These are phyloP conservation scores for Neurospora sp. DNA, from an alignment of 495 filamentous ascomycete genomes.

Conservation along the genomic window DNA sequence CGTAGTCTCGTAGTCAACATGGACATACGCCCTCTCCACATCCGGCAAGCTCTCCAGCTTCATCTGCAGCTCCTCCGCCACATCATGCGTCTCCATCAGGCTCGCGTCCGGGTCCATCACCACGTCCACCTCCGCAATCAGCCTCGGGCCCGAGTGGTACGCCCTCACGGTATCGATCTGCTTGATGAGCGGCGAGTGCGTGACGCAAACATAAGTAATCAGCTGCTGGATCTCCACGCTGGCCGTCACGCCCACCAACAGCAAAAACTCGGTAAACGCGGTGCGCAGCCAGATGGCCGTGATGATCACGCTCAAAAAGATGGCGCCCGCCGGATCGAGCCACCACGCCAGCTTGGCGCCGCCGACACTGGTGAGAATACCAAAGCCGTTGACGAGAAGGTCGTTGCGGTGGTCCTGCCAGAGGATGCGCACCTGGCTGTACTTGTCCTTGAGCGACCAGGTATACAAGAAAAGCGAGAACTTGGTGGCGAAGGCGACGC, in stretches of 20 bases:
- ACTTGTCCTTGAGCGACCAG: constrained; percentile 78
- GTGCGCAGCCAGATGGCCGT: constrained; percentile 71
- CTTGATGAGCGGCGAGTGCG: constrained; percentile 67
- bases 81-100: constrained; percentile 76
- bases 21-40: constrained; percentile 91
- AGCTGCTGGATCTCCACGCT: constrained; percentile 79
- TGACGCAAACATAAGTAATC: constrained; percentile 95
- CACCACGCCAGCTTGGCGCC: constrained; percentile 86
- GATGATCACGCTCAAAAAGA: constrained; percentile 70
- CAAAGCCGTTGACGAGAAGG: constrained; percentile 81
- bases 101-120: constrained; percentile 66
- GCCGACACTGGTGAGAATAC: constrained; percentile 79
- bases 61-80: constrained; percentile 88
- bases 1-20: constrained; percentile 93
- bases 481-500: constrained; percentile 76
- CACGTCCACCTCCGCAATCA: constrained; percentile 84
- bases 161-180: constrained; percentile 92
- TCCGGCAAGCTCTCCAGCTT: constrained; percentile 90
- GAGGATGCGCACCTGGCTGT: constrained; percentile 80
- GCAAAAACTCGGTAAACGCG: constrained; percentile 80
- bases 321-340: constrained; percentile 90
- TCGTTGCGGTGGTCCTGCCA: constrained; percentile 91
- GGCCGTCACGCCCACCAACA: constrained; percentile 82
- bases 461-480: constrained; percentile 81
- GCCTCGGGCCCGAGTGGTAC: constrained; percentile 81